These are phyloP conservation scores for Wolfiporia cocos DNA, from an alignment of 1,284 basidiomycete genomes.

Conservation along the genomic window DNA sequence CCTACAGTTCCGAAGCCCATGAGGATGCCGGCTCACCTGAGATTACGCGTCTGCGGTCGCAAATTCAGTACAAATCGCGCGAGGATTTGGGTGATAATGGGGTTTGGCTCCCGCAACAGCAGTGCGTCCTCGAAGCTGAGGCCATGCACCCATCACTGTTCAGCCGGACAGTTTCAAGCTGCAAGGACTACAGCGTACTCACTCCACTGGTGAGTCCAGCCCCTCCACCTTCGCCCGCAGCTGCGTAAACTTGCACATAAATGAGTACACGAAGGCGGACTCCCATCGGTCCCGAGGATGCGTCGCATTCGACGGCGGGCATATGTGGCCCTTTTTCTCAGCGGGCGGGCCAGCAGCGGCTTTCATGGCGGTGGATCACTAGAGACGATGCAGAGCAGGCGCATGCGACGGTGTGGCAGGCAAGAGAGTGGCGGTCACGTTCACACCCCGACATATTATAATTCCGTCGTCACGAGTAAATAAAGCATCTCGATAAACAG, in stretches of 20 bases:
- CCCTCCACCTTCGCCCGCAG: constrained; percentile 69
- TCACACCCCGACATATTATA: constrained; percentile 23
- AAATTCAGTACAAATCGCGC: constrained; percentile 72
- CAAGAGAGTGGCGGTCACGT: constrained; percentile 22
- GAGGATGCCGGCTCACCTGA: constrained; percentile 52
- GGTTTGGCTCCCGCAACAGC: constrained; percentile 59
- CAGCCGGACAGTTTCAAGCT: constrained; percentile 2
- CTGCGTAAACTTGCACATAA: constrained; percentile 75
- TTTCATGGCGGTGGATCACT: constrained; percentile 22
- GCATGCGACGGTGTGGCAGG: constrained; percentile 25
- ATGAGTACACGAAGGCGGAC: constrained; percentile 76
- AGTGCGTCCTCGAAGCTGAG: constrained; percentile 72
- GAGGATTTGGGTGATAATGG: constrained; percentile 64
- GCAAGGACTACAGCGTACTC: constrained; percentile 29
- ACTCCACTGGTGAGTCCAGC: constrained; percentile 75
- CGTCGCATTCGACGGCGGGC: constrained; percentile 63
- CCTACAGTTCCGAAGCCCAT: constrained; percentile 19
- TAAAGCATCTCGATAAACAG: constrained; percentile 28
- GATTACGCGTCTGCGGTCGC: constrained; percentile 77
- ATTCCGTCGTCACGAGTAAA: constrained; percentile 29
- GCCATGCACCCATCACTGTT: not conserved
- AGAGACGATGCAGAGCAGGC: constrained; percentile 13
- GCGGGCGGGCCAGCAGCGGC: constrained; percentile 14
- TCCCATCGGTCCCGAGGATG: constrained; percentile 81
- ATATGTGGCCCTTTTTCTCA: constrained; percentile 62